These are phyloP conservation scores for Penicillium sp. DNA, from an alignment of 2,329 filamentous ascomycete genomes.

Conservation along the genomic window DNA sequence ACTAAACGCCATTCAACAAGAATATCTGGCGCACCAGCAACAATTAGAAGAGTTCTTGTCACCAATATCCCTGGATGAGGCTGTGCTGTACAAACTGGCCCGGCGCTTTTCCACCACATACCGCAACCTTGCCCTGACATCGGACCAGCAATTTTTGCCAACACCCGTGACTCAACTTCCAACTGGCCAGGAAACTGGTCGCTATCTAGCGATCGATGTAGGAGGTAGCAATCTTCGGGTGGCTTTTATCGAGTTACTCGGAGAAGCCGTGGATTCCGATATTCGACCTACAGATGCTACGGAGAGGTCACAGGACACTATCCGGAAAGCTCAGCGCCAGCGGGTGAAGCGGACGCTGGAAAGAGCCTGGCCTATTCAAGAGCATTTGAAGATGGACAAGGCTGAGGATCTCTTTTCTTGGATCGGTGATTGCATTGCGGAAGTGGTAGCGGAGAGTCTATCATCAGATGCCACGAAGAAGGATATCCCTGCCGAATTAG, in stretches of 20 bases:
- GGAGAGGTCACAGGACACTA: slow-evolving; percentile 44
- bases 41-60: slow-evolving; percentile 43
- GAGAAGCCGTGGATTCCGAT: slow-evolving; percentile 43
- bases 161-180: slow-evolving; percentile 49
- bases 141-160: slow-evolving; percentile 49
- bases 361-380: slow-evolving; percentile 54
- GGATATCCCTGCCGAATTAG: slow-evolving; percentile 45
- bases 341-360: slow-evolving; percentile 50
- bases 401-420: slow-evolving; percentile 75
- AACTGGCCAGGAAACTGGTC: slow-evolving; percentile 54
- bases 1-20: slow-evolving; percentile 30
- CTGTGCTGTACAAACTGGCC: slow-evolving; percentile 46
- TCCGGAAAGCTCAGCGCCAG: slow-evolving; percentile 50
- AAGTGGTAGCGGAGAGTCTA: slow-evolving; percentile 62
- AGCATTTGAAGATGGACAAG: slow-evolving; percentile 63
- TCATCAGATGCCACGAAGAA: slow-evolving; percentile 41
- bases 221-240: slow-evolving; percentile 58
- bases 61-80: slow-evolving; percentile 44
- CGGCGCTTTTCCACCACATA: slow-evolving; percentile 49
- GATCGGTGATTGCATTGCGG: slow-evolving; percentile 75
- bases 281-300: slow-evolving; percentile 32
- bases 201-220: slow-evolving; percentile 58
- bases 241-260: slow-evolving; percentile 56
- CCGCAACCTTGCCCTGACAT: slow-evolving; percentile 45
- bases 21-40: slow-evolving; percentile 34